A percentile compares a stretch with the other conserved stretches of the same genome.
Evolutionary conservation across 495 filamentous ascomycete species (phyloP).

Genomic region (Halenospora varia): DNA sequence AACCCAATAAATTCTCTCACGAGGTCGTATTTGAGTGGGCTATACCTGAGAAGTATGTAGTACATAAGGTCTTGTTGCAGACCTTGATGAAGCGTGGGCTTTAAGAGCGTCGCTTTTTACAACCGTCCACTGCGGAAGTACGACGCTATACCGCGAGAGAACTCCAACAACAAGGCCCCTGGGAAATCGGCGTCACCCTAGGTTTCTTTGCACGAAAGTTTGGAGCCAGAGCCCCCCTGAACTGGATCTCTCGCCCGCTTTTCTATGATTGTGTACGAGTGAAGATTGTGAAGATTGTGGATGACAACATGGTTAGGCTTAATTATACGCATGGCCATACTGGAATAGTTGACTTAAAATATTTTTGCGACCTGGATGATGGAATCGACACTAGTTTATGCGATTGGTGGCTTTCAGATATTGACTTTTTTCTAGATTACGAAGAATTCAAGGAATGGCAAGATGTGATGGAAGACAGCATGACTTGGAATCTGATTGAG

Average conservation of each 20-base stretch:
- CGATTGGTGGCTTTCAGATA: conserved; percentile 22
- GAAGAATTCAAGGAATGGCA: conserved; percentile 15
- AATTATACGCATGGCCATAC: conserved; percentile 13
- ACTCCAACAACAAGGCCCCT: conserved; percentile 14
- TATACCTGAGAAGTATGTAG: conserved; percentile 19
- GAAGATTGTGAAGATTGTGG: conserved; percentile 14
- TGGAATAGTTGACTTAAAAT: conserved; percentile 21
- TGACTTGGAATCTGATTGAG: conserved; percentile 20
- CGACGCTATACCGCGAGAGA: conserved; percentile 4
- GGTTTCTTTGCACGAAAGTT: conserved; percentile 16
- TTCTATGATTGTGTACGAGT: conserved; percentile 15
- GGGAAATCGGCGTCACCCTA: conserved; percentile 14
- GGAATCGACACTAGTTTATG: conserved; percentile 18
- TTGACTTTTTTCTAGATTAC: conserved; percentile 18
- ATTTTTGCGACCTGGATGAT: conserved; percentile 18
- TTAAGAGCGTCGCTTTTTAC: conserved; percentile 11
- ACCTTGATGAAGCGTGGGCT: conserved; percentile 17
- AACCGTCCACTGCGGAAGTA: conserved; percentile 9
- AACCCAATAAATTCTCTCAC: too few species aligned
- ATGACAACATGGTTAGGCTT: conserved; percentile 15
- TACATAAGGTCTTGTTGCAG: conserved; percentile 19
- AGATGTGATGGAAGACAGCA: conserved; percentile 15
- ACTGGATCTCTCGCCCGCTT: conserved; percentile 17
- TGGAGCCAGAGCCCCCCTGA: conserved; percentile 17
- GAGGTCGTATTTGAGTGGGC: conserved; percentile 14